Evolutionary conservation across 2,329 filamentous ascomycete species (phyloP), one percentile per base, ranked within the genome.

Genomic region (Arthrobotrys musiformis): DNA sequence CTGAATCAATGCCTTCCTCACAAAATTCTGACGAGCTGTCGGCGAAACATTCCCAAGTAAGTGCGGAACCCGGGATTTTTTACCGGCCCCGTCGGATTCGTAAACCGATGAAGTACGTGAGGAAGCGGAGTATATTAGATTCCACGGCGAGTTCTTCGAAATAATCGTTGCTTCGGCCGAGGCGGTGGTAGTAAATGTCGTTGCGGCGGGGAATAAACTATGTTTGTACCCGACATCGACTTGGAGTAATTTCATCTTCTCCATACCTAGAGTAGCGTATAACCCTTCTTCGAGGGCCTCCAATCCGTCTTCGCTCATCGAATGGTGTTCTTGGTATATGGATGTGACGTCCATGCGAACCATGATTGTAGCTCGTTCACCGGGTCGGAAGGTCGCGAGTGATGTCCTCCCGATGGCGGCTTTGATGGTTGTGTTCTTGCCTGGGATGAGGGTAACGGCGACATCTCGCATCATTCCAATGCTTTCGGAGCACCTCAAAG

Each of bases 401-500:
- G 37, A 22, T 2, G 64, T 77, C 13, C 46, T 50, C 17, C 72
- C 72, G 11, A 77, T 60, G 7, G 66, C 37, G 4, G 44, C 33
- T 19, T 62, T 58, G 2, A 77, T 52, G 1, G 17, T 37, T 0
- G 42, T 62, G 5, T 60, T 42, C 4, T 69, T n/a, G 2, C 46
- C 48, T 0, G 64, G 58, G 0, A 9, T n/a, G 11, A 77, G 56
- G 5, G 19, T n/a, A 15, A 77, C 22, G 2, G 60, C 26, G 6
- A 77, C 58, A 40, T 77, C 64, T 26, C 61, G 35, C 58, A 77
- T 60, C 17, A 70, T 70, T 9, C 72, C 72, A 19, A 77, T 70
- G 40, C 56, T 75, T 19, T 48, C 42, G 7, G 52, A 11, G 7
- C 17, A 24, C 3, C 70, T 17, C 9, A 77, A 15, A 13, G 64